Evolutionary conservation across 2,329 filamentous ascomycete species (phyloP), one percentile per base, ranked within the genome.

Genomic region (Rutstroemia sp.): DNA sequence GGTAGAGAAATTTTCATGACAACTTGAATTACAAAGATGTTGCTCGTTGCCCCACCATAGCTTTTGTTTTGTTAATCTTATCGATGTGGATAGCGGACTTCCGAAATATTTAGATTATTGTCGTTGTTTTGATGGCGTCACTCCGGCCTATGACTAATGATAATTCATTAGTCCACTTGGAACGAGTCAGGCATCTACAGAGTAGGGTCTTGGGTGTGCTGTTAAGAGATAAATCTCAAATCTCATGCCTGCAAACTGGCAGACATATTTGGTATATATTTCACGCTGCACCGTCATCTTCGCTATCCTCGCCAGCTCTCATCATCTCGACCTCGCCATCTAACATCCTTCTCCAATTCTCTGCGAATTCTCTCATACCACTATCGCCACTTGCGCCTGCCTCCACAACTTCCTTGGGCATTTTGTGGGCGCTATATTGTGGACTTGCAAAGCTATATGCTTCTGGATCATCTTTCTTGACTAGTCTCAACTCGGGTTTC

Each of bases 341-440:
- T 60, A 75, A 68, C 56, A 81, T 77, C 42, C 85, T 79, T 67
- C 83, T 84, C 89, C 88, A 92, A 67, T 86, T 81, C 62, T 79
- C 79, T 59, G 88, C 83, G 73, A 94, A 92, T 72, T 95, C 91
- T 59, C 86, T 79, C 74, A 97, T 79, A 0, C 87, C 87, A 3
- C 87, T 88, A 55, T 88, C 83, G 3, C 88, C 87, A 1, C 79
- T 79, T 62, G 80, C 66, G 62, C 82, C 81, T 19, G 84, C 85
- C 63, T 87, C 83, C 2, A 96, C 92, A 2, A 97, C 90, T 65
- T 99, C 94, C 70, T 86, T 91, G 0, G 94, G 94, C 64, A 99
- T 74, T 73, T 97, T 99, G 69, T 97, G 92, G 3, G 94, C 92
- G 60, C 91, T 96, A 71, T 95, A 97, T 67, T 92, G 88, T 1